Conservation (phyloP, 768 basidiomycete genomes). For the Xanthoconium stramineum region DNA sequence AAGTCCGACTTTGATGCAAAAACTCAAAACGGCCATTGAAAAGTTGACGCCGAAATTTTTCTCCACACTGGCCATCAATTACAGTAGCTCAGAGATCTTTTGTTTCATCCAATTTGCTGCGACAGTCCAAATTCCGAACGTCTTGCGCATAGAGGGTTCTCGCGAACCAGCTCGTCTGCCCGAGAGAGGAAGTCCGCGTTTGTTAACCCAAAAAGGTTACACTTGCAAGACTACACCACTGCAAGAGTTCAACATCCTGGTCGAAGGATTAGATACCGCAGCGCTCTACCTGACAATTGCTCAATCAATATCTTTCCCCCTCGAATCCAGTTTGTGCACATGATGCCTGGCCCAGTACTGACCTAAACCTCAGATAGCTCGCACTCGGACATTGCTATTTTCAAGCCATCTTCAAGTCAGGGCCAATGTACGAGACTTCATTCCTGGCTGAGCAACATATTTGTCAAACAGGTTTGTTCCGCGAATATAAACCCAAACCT, state of each 20-base stretch:
- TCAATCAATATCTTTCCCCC: not conserved
- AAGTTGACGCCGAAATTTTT: not conserved
- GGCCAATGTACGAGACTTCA: not conserved
- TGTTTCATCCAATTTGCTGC: not conserved
- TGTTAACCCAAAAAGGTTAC: constrained; percentile 1
- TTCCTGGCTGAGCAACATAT: not conserved
- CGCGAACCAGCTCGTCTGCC: constrained; percentile 8
- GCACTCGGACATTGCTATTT: not conserved
- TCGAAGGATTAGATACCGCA: not conserved
- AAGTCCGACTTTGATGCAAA: not conserved
- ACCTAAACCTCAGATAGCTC: not conserved
- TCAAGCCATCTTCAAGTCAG: not conserved
- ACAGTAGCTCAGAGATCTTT: not conserved
- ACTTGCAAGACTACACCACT: not conserved
- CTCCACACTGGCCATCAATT: not conserved
- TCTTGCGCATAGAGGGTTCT: not conserved
- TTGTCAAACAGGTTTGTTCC: constrained; percentile 2
- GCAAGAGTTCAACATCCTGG: too few species aligned
- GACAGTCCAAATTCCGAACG: not conserved
- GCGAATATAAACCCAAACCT: not conserved
- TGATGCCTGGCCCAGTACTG: not conserved
- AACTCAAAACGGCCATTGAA: not conserved
- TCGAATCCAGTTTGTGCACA: not conserved
- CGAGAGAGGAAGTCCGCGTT: not conserved
- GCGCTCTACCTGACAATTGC: not conserved